These are phyloP conservation scores for Gigaspora rosea DNA, from an alignment of 192 early-diverging fungal species.

Conservation along the genomic window DNA sequence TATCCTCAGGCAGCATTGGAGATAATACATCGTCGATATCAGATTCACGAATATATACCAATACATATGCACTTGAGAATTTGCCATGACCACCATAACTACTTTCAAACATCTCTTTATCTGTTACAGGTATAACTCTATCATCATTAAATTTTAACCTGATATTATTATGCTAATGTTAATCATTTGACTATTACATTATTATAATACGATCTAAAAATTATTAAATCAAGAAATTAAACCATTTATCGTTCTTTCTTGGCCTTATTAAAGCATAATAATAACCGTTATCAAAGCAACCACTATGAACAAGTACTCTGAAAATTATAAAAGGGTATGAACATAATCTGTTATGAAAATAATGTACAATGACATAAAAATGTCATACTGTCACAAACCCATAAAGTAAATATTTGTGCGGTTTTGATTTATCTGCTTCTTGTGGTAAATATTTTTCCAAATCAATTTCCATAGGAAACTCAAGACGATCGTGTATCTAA, in stretches of 20 bases:
- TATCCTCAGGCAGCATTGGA: slow-evolving; percentile 65
- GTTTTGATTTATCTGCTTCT: slow-evolving; percentile 60
- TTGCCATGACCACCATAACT: slow-evolving; percentile 90
- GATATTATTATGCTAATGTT: background rate
- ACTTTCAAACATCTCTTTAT: slow-evolving; percentile 88
- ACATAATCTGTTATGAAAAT: no score
- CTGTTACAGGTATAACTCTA: slow-evolving; percentile 76
- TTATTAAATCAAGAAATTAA: background rate
- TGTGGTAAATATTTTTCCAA: slow-evolving; percentile 77
- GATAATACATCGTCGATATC: slow-evolving; percentile 72
- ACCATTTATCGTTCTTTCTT: slow-evolving; percentile 76
- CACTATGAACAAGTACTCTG: slow-evolving; percentile 93
- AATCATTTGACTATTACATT: no score
- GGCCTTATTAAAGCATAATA: slow-evolving; percentile 94
- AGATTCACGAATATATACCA: slow-evolving; percentile 91
- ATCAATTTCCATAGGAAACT: slow-evolving; percentile 88
- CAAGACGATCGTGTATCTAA: slow-evolving; percentile 92
- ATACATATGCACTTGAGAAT: slow-evolving; percentile 98
- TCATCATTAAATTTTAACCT: slow-evolving; percentile 94
- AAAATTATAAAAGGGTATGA: no score
- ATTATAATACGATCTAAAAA: no score
- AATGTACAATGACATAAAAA: slow-evolving; percentile 37
- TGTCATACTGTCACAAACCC: slow-evolving; percentile 54
- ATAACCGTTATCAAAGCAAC: slow-evolving; percentile 89
- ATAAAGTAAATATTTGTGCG: slow-evolving; percentile 83